Percentiles rank a stretch among this genome's conserved stretches.
These are phyloP conservation scores for Lithospermum erythrorhizon DNA, from an alignment of 257 asterid genomes.

Conservation along the genomic window DNA sequence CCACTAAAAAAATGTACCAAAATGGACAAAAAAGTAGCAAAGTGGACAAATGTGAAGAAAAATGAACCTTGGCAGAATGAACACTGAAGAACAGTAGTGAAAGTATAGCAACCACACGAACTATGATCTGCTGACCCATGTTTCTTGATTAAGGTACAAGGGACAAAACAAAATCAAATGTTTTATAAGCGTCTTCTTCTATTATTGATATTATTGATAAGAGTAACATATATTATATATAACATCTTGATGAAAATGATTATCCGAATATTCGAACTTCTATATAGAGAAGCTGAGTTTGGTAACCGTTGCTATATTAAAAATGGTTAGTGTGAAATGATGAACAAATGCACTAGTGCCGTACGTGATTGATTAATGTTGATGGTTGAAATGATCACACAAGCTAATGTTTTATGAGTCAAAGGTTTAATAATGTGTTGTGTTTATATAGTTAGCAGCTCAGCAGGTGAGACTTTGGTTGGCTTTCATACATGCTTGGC, in stretches of 20 bases:
- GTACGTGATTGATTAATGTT: no score
- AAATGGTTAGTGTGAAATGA: background rate
- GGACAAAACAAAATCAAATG: background rate
- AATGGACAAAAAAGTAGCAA: no score
- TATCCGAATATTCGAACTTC: background rate
- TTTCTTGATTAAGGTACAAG: background rate
- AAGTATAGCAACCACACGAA: background rate
- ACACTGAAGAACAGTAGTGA: background rate
- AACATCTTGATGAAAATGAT: background rate
- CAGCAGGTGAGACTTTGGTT: no score
- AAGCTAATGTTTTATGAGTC: no score
- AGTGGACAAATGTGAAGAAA: background rate
- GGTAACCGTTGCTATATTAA: background rate
- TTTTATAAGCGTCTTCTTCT: background rate
- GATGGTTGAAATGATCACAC: no score
- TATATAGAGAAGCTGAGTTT: background rate
- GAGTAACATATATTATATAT: no score
- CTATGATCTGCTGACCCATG: background rate
- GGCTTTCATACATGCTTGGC: no score
- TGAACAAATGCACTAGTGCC: no score
- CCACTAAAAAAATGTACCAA: no score
- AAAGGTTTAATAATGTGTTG: no score
- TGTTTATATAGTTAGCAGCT: no score
- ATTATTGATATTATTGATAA: background rate
- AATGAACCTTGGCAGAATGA: background rate